These are phyloP conservation scores for Desmodesmus armatus DNA, from an alignment of 139 green algal species.

Conservation along the genomic window DNA sequence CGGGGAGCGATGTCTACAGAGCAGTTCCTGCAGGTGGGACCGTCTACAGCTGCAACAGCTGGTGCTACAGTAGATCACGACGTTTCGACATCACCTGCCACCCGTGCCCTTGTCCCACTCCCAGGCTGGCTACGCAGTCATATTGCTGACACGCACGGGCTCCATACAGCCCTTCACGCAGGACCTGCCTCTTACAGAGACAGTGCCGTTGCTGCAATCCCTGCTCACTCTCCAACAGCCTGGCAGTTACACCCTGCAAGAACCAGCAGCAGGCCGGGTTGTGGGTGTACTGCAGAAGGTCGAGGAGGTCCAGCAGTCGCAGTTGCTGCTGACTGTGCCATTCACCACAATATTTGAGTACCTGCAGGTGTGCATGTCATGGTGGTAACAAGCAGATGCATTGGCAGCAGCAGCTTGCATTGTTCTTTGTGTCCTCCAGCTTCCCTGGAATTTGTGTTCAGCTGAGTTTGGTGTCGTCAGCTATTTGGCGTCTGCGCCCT, in stretches of 20 bases:
- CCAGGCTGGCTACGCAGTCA: conserved; percentile 91
- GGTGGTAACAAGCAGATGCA: no score
- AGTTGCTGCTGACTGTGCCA: conserved; percentile 75
- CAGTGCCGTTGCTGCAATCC: conserved; percentile 47
- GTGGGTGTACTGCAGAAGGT: conserved; percentile 40
- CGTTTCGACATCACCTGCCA: background rate
- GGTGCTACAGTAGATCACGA: background rate
- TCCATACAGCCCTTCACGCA: conserved; percentile 90
- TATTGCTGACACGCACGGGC: conserved; percentile 88
- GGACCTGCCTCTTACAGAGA: conserved; percentile 50
- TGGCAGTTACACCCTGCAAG: conserved; percentile 1
- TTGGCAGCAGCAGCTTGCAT: background rate
- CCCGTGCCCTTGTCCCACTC: background rate
- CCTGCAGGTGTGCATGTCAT: conserved; percentile 66
- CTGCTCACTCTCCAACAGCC: background rate
- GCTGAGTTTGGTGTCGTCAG: no score
- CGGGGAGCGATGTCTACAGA: conserved; percentile 91
- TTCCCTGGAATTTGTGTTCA: no score
- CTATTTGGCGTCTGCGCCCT: no score
- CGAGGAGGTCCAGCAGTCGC: conserved; percentile 48
- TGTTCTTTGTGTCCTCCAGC: no score
- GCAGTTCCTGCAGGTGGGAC: conserved; percentile 75
- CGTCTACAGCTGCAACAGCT: background rate
- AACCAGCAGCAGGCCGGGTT: conserved; percentile 36
- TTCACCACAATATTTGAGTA: conserved; percentile 99